Percentiles rank a stretch among this genome's conserved stretches.
These are phyloP conservation scores for Trichoderma brevicompactum DNA, from an alignment of 2,329 filamentous ascomycete genomes.

Conservation along the genomic window DNA sequence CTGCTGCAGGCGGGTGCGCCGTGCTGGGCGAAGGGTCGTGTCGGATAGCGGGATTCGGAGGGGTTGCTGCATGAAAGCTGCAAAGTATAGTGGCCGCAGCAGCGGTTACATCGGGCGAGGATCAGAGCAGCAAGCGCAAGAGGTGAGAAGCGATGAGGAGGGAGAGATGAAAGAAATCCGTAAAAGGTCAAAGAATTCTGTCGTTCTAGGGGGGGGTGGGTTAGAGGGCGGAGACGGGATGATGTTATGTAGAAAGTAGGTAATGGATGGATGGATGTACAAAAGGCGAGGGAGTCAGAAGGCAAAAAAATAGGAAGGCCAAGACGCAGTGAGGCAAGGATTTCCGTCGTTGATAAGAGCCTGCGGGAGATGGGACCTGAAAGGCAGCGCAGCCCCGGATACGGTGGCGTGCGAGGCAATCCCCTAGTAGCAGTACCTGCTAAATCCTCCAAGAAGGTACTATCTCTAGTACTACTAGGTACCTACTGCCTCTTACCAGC, in stretches of 20 bases:
- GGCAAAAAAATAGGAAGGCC: slow-evolving; percentile 8
- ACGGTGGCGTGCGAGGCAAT: slow-evolving; percentile 23
- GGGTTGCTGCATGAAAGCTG: slow-evolving; percentile 29
- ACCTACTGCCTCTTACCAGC: background rate
- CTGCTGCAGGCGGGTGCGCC: slow-evolving; percentile 21
- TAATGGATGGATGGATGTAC: background rate
- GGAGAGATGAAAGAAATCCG: background rate
- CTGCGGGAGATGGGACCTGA: slow-evolving; percentile 21
- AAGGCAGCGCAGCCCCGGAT: slow-evolving; percentile 21
- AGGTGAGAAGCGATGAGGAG: background rate
- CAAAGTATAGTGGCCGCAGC: slow-evolving; percentile 23
- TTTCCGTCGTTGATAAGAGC: background rate
- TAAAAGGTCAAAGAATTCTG: background rate
- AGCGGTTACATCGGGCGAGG: slow-evolving; percentile 19
- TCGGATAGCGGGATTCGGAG: slow-evolving; percentile 25
- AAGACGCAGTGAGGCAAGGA: background rate
- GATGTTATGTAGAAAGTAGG: slow-evolving; percentile 11
- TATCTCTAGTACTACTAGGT: background rate
- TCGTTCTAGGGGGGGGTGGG: background rate
- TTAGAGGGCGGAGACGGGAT: background rate
- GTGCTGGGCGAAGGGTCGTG: slow-evolving; percentile 22
- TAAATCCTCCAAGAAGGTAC: background rate
- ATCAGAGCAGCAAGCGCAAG: background rate
- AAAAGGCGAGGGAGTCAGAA: slow-evolving; percentile 6
- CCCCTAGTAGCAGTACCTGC: background rate